Percentiles rank a stretch among this genome's conserved stretches.
These are phyloP conservation scores for Daldinia decipiens DNA, from an alignment of 495 filamentous ascomycete genomes.

Conservation along the genomic window DNA sequence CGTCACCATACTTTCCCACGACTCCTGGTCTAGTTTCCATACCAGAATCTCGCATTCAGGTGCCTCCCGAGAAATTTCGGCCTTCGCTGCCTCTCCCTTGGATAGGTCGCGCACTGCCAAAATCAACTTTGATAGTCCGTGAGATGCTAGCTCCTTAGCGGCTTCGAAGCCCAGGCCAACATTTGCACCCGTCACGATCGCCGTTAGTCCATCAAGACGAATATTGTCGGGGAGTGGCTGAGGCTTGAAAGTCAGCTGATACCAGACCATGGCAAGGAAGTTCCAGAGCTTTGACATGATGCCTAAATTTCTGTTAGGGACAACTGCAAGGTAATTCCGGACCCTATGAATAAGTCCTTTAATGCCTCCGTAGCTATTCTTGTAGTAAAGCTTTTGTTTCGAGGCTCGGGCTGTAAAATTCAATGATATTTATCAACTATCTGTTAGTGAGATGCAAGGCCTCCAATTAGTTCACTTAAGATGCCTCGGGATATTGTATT, in stretches of 20 bases:
- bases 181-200: conserved; percentile 66
- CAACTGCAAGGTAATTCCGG: neutral
- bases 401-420: no score
- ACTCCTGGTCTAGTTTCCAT: conserved; percentile 63
- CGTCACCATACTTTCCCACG: conserved; percentile 51
- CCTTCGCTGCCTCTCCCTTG: conserved; percentile 57
- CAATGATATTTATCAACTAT: neutral
- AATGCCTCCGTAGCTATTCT: neutral
- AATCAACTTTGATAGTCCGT: conserved; percentile 56
- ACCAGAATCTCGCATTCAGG: conserved; percentile 56
- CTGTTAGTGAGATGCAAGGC: neutral
- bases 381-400: neutral
- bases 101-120: conserved; percentile 56
- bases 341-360: neutral
- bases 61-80: conserved; percentile 50
- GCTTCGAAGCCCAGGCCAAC: conserved; percentile 65
- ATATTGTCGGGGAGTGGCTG: conserved; percentile 26
- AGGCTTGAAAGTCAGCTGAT: conserved; percentile 38
- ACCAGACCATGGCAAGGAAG: conserved; percentile 30
- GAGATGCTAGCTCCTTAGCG: conserved; percentile 54
- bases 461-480: neutral
- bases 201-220: conserved; percentile 48
- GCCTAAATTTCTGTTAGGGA: neutral
- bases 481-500: no score
- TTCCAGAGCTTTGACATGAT: conserved; percentile 28